A percentile compares a stretch with the other conserved stretches of the same genome.
These are phyloP conservation scores for Colletotrichum navitas DNA, from an alignment of 2,329 filamentous ascomycete genomes.

Conservation along the genomic window DNA sequence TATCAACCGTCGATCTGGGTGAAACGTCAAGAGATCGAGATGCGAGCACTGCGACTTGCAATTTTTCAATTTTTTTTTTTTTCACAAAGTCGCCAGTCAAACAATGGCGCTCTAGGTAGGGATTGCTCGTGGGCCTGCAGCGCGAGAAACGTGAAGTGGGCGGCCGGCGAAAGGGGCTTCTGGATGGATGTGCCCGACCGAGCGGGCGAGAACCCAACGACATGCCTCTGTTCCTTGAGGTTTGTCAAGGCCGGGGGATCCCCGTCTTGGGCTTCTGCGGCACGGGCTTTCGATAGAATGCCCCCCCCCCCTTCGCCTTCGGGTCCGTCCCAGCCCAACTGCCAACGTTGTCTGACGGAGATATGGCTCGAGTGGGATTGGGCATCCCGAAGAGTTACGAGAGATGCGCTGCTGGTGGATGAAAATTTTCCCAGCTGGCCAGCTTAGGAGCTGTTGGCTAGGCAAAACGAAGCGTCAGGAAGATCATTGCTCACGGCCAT, in stretches of 20 bases:
- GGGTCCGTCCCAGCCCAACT: constrained; percentile 28
- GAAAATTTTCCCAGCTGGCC: background rate
- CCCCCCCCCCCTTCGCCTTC: background rate
- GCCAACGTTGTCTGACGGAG: constrained; percentile 15
- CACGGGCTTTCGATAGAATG: constrained; percentile 12
- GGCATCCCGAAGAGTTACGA: background rate
- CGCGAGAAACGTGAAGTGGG: background rate
- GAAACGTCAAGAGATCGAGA: constrained; percentile 30
- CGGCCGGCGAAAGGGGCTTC: background rate
- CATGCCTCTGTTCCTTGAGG: constrained; percentile 8
- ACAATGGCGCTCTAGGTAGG: background rate
- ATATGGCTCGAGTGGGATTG: constrained; percentile 8
- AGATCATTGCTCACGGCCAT: background rate
- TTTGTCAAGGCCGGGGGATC: constrained; percentile 21
- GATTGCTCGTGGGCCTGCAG: constrained; percentile 14
- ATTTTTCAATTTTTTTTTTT: constrained; percentile 31
- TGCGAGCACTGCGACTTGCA: constrained; percentile 9
- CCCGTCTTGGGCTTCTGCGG: constrained; percentile 34
- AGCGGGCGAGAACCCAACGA: constrained; percentile 28
- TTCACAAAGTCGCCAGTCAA: background rate
- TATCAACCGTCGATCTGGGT: constrained; percentile 25
- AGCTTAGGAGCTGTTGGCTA: background rate
- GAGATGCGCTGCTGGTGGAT: background rate
- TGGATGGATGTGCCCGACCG: constrained; percentile 19
- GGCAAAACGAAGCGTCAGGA: background rate